Conservation (phyloP, 306 rosid species). For the Castanea sativa region DNA sequence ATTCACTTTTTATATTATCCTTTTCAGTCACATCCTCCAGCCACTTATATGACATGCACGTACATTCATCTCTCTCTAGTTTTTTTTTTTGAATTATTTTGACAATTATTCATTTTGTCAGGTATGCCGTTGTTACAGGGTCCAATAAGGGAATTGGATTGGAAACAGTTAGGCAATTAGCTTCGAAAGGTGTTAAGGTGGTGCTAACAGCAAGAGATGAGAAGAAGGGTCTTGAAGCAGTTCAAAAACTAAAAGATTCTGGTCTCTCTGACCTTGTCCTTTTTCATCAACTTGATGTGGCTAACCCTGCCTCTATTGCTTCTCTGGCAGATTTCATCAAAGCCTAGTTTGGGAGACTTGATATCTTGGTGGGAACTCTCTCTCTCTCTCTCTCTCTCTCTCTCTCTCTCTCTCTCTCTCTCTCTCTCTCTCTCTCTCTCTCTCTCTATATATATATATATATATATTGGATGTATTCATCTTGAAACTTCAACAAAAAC, state of each 20-base stretch:
- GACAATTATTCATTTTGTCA: neutral
- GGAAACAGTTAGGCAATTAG: slow-evolving; percentile 27
- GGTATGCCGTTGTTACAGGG: slow-evolving; percentile 24
- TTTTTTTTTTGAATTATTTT: too few species aligned
- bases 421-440: too few species aligned
- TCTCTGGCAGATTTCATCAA: slow-evolving; percentile 25
- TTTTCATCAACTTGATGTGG: slow-evolving; percentile 8
- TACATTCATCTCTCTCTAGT: too few species aligned
- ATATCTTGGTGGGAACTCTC: slow-evolving; percentile 25
- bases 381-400: too few species aligned
- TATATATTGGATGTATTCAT: too few species aligned
- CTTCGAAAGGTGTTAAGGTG: slow-evolving; percentile 27
- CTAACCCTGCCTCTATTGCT: slow-evolving; percentile 11
- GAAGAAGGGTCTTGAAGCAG: slow-evolving; percentile 36
- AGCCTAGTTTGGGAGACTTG: slow-evolving; percentile 27
- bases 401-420: too few species aligned
- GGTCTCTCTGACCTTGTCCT: neutral
- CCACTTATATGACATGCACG: too few species aligned
- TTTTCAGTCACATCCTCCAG: too few species aligned
- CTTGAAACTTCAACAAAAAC: too few species aligned
- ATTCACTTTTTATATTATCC: too few species aligned
- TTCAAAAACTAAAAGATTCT: slow-evolving; percentile 14
- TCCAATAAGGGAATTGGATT: slow-evolving; percentile 39
- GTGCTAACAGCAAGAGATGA: slow-evolving; percentile 39
- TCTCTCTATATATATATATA: too few species aligned